Evolutionary conservation across 1,284 basidiomycete genomes (phyloP).

Genomic region (Mycosarcoma mackinlayi): DNA sequence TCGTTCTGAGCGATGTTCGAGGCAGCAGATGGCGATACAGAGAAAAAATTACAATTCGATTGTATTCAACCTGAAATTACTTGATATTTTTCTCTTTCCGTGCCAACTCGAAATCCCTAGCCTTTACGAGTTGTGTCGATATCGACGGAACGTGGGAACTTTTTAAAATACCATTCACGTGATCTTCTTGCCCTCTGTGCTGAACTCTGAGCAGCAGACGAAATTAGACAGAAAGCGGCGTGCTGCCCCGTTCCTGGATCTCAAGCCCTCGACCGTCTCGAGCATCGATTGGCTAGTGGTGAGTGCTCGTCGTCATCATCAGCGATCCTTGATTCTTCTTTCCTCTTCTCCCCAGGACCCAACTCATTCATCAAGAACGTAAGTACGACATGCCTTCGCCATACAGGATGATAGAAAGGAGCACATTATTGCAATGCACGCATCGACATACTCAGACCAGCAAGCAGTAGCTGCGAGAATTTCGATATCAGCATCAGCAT

Average conservation of each 20-base stretch:
- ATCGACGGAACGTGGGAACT: conserved; percentile 21
- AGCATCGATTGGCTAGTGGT: not conserved
- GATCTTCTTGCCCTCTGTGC: not conserved
- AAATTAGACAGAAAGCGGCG: not conserved
- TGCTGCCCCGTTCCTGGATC: too few species aligned
- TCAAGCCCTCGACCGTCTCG: too few species aligned
- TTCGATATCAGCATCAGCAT: not conserved
- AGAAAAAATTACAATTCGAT: not conserved
- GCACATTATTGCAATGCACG: not conserved
- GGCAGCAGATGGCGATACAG: conserved; percentile 11
- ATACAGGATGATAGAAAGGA: too few species aligned
- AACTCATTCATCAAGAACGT: conserved; percentile 46
- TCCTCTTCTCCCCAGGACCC: conserved; percentile 19
- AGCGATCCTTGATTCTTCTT: not conserved
- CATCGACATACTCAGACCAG: not conserved
- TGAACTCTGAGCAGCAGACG: too few species aligned
- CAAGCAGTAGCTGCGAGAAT: conserved; percentile 1
- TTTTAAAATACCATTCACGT: conserved; percentile 1
- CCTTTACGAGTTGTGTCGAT: too few species aligned
- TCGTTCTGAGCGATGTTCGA: not conserved
- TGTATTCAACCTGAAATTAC: not conserved
- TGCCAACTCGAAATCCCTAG: too few species aligned
- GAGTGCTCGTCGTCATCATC: conserved; percentile 10
- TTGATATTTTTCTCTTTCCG: too few species aligned
- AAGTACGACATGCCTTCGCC: conserved; percentile 11